These are phyloP conservation scores for Boletus tomentosulus DNA, from an alignment of 768 basidiomycete species.

Conservation along the genomic window DNA sequence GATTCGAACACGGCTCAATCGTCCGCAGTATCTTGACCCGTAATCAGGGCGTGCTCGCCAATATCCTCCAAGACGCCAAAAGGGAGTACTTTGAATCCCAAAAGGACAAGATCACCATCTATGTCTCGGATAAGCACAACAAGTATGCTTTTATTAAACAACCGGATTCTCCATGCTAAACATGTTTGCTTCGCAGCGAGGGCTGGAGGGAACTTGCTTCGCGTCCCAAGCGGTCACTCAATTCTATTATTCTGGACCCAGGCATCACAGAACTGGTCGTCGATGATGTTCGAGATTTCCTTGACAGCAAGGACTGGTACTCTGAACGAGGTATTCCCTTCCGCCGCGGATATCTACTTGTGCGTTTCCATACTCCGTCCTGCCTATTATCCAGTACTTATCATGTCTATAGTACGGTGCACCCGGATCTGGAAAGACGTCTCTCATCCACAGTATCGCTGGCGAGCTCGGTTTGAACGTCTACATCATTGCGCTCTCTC, in stretches of 20 bases:
- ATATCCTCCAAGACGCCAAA: conserved; percentile 54
- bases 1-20: neutral
- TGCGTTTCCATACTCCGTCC: conserved; percentile 15
- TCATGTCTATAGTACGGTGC: conserved; percentile 50
- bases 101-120: conserved; percentile 50
- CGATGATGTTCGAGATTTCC: conserved; percentile 67
- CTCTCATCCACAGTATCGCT: conserved; percentile 69
- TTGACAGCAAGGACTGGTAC: conserved; percentile 70
- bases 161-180: neutral
- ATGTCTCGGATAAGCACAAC: conserved; percentile 44
- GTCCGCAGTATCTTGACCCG: conserved; percentile 47
- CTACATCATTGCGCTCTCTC: conserved; percentile 67
- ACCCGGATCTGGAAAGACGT: conserved; percentile 77
- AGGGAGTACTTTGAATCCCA: conserved; percentile 47
- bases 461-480: conserved; percentile 75
- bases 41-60: conserved; percentile 41
- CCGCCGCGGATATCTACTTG: conserved; percentile 72
- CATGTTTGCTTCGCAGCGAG: conserved; percentile 22
- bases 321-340: conserved; percentile 74
- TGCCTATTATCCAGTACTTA: neutral
- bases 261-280: conserved; percentile 63
- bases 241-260: conserved; percentile 67
- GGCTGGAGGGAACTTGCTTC: conserved; percentile 54
- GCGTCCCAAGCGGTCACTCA: conserved; percentile 60
- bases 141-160: conserved; percentile 22